Evolutionary conservation across 2,329 filamentous ascomycete genomes (phyloP).

Genomic region (Colletotrichum navitas): DNA sequence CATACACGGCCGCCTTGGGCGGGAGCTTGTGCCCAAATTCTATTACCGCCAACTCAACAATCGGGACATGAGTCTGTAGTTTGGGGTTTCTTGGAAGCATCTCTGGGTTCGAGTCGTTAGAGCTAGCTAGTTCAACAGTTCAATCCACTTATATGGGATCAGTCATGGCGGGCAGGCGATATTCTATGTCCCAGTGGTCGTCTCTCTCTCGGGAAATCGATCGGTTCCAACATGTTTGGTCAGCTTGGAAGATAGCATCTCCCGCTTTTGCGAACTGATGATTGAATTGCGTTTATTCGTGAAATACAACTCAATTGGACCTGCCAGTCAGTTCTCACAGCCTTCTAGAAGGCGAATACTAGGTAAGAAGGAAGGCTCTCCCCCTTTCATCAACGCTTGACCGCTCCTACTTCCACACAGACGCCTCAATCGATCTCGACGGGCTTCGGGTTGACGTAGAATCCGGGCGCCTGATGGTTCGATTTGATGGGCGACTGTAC

Average conservation of each 20-base stretch:
- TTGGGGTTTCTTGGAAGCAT: neutral
- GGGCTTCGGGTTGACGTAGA: slow-evolving; percentile 2
- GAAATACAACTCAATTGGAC: neutral
- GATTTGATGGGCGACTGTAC: neutral
- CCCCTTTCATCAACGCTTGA: neutral
- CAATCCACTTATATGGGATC: neutral
- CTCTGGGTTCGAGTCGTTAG: too few species aligned
- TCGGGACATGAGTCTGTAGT: neutral
- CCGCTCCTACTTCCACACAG: neutral
- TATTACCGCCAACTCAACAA: neutral
- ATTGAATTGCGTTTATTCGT: neutral
- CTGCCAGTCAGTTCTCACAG: neutral
- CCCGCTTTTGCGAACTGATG: neutral
- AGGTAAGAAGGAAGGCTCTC: neutral
- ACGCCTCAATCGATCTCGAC: neutral
- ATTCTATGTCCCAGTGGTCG: too few species aligned
- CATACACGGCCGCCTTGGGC: slow-evolving; percentile 31
- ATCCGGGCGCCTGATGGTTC: neutral
- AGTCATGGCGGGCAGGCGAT: too few species aligned
- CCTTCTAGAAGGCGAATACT: neutral
- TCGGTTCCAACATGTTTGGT: neutral
- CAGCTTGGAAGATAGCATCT: neutral
- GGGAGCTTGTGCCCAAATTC: slow-evolving; percentile 23
- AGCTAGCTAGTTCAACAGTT: neutral
- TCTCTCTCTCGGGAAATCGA: neutral